phyloP scores from a whole-genome alignment of 768 basidiomycete genomes.

The Boletus sp. region DNA sequence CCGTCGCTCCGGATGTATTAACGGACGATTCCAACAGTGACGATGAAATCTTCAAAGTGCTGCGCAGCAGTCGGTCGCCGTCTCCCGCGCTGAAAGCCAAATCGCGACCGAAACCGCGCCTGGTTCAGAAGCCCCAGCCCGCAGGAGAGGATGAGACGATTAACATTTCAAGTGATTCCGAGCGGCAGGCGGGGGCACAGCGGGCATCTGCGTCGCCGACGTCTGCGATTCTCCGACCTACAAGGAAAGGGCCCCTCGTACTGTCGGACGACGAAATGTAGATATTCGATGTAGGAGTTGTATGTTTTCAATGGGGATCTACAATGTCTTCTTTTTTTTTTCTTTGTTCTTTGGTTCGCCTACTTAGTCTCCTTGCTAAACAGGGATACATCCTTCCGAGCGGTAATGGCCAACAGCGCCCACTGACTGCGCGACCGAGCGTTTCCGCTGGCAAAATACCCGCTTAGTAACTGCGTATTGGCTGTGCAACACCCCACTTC shows the following conservation, averaged over 20 bases:
- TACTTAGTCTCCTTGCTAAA: conserved; percentile 8
- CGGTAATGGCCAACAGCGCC: not conserved
- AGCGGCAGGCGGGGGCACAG: conserved; percentile 1
- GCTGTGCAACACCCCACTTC: conserved; percentile 4
- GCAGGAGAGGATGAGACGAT: conserved; percentile 10
- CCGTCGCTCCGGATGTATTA: conserved; percentile 10
- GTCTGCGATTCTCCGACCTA: conserved; percentile 10
- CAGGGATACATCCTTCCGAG: not conserved
- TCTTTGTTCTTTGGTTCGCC: not conserved
- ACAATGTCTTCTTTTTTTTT: not conserved
- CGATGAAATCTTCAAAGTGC: conserved; percentile 20
- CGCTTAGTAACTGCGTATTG: not conserved
- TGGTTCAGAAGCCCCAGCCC: conserved; percentile 37
- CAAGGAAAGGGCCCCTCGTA: conserved; percentile 32
- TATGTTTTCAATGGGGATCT: conserved; percentile 8
- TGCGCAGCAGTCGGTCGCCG: conserved; percentile 29
- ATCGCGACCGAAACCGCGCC: conserved; percentile 38
- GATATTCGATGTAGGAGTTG: conserved; percentile 11
- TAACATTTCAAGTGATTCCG: conserved; percentile 24
- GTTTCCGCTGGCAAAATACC: not conserved
- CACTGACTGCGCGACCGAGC: not conserved
- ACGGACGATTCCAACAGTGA: conserved; percentile 24
- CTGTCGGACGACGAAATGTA: conserved; percentile 40
- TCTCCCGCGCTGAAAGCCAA: conserved; percentile 17
- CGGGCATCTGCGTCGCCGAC: not conserved